Evolutionary conservation across 495 filamentous ascomycete genomes (phyloP).

Genomic region (Talaromyces proteolyticus): DNA sequence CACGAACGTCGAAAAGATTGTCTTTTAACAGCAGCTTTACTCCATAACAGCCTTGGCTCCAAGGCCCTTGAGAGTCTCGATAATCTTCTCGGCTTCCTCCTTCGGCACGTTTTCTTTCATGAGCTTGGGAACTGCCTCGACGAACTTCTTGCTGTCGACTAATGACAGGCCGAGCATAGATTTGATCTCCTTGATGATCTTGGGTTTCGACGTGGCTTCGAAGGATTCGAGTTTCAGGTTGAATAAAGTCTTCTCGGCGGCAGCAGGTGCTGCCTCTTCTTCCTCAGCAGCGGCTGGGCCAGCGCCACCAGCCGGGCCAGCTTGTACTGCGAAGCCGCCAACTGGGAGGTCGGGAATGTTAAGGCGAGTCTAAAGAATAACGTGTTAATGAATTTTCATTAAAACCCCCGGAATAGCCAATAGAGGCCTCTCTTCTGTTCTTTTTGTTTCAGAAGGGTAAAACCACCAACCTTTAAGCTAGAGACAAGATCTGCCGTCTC

Average conservation of each 20-base stretch:
- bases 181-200: constrained; percentile 99
- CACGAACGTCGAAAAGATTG: too few species aligned
- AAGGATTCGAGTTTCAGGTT: constrained; percentile 87
- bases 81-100: constrained; percentile 98
- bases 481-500: constrained; percentile 96
- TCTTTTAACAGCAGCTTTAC: constrained; percentile 46
- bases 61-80: constrained; percentile 85
- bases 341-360: constrained; percentile 98
- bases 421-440: too few species aligned
- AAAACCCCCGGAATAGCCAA: not conserved
- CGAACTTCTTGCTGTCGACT: constrained; percentile 99
- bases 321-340: constrained; percentile 72
- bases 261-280: constrained; percentile 73
- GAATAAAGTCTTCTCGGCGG: constrained; percentile 95
- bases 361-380: constrained; percentile 74
- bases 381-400: not conserved
- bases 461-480: constrained; percentile 69
- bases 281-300: constrained; percentile 73
- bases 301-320: constrained; percentile 44
- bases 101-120: constrained; percentile 98
- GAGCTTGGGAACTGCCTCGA: constrained; percentile 93
- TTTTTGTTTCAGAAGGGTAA: not conserved
- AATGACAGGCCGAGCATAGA: constrained; percentile 87
- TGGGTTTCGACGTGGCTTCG: constrained; percentile 85
- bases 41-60: constrained; percentile 88